Conservation (phyloP, 345 rosid species). For the Brassica incana region DNA sequence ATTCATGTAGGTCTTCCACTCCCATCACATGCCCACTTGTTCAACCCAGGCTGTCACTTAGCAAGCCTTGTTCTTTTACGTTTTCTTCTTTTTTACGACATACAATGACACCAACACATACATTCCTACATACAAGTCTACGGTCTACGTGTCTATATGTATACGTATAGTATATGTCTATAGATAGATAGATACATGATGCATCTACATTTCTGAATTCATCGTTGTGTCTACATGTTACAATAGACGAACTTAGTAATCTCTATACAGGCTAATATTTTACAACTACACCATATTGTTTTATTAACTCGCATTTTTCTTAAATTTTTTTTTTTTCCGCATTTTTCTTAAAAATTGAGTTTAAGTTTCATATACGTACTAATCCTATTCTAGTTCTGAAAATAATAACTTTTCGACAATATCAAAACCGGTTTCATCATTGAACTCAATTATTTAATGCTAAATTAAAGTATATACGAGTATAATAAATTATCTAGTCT, state of each 20-base stretch:
- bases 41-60: slow-evolving; percentile 29
- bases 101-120: slow-evolving; percentile 12
- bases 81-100: slow-evolving; percentile 4
- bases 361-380: neutral
- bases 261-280: neutral
- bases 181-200: neutral
- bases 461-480: neutral
- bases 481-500: slow-evolving; percentile 7
- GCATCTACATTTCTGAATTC: neutral
- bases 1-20: slow-evolving; percentile 6
- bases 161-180: neutral
- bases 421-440: slow-evolving; percentile 11
- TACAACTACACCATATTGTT: neutral
- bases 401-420: neutral
- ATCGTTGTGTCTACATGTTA: neutral
- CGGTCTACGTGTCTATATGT: neutral
- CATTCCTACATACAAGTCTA: neutral
- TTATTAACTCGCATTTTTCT: neutral
- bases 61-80: neutral
- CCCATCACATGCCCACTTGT: slow-evolving; percentile 13
- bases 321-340: no score
- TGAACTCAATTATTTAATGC: neutral
- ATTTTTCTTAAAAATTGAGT: neutral
- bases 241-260: neutral
- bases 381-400: neutral